A percentile compares a stretch with the other conserved stretches of the same genome.
These are phyloP conservation scores for Dioscorea alata DNA, from an alignment of 106 monocot species.

Conservation along the genomic window DNA sequence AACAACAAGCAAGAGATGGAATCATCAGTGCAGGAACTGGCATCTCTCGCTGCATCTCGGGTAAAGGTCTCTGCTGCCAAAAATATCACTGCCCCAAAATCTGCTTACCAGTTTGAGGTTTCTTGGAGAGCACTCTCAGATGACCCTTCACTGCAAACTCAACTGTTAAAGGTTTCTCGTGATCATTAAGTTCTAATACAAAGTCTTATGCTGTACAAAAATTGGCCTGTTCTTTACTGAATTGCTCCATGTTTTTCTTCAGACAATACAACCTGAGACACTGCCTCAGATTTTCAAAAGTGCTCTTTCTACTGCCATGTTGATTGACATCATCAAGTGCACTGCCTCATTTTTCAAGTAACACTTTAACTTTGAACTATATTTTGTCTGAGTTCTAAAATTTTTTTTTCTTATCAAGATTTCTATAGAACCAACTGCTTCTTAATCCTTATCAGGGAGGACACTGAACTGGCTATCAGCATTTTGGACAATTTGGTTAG, in stretches of 20 bases:
- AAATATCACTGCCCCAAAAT: constrained; percentile 57
- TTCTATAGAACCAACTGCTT: background rate
- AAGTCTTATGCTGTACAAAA: background rate
- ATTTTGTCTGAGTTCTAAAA: background rate
- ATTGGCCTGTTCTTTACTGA: background rate
- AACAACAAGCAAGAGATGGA: too few species aligned
- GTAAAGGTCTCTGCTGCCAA: constrained; percentile 32
- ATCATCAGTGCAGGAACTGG: constrained; percentile 49
- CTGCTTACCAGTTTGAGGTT: constrained; percentile 95
- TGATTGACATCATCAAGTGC: constrained; percentile 85
- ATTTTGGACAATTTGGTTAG: constrained; percentile 73
- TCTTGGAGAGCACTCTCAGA: constrained; percentile 79
- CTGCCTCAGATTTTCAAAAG: constrained; percentile 92
- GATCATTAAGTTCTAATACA: background rate
- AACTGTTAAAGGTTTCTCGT: constrained; percentile 66
- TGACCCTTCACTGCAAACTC: constrained; percentile 46
- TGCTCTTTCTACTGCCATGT: constrained; percentile 75
- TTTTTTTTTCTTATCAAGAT: background rate
- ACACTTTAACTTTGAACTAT: background rate
- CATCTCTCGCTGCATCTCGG: constrained; percentile 75
- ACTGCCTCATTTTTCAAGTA: constrained; percentile 67
- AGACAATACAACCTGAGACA: constrained; percentile 61
- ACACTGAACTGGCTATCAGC: constrained; percentile 56
- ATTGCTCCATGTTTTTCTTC: constrained; percentile 6
- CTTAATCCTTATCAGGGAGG: constrained; percentile 49